These are phyloP conservation scores for Lactarius quietus DNA, from an alignment of 768 basidiomycete species.

Conservation along the genomic window DNA sequence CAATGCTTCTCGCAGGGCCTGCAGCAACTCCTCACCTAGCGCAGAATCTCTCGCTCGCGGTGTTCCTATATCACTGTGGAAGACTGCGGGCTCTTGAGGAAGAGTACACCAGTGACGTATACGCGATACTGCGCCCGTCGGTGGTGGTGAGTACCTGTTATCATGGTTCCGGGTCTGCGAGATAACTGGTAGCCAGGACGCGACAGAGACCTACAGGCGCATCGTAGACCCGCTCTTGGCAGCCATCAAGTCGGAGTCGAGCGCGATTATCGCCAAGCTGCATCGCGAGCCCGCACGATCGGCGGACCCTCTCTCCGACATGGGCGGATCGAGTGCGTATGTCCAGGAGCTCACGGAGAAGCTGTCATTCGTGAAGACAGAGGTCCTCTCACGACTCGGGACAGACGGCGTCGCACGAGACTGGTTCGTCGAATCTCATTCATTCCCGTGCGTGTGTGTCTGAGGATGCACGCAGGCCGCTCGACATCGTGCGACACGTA, in stretches of 20 bases:
- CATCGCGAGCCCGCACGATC: constrained; percentile 80
- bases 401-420: constrained; percentile 67
- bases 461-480: constrained; percentile 23
- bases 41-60: constrained; percentile 73
- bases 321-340: constrained; percentile 73
- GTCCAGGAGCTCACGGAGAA: constrained; percentile 92
- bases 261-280: constrained; percentile 73
- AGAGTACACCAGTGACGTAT: constrained; percentile 63
- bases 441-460: not conserved
- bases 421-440: constrained; percentile 53
- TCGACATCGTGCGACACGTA: constrained; percentile 66
- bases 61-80: constrained; percentile 77
- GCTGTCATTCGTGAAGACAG: constrained; percentile 73
- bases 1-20: constrained; percentile 71
- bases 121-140: constrained; percentile 49
- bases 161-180: not conserved
- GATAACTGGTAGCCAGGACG: constrained; percentile 39
- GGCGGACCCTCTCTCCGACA: constrained; percentile 52
- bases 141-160: constrained; percentile 48
- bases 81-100: constrained; percentile 58
- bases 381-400: constrained; percentile 66
- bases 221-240: constrained; percentile 59
- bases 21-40: constrained; percentile 74
- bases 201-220: constrained; percentile 48
- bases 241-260: constrained; percentile 76